Percentiles rank a stretch among this genome's conserved stretches.
phyloP scores from a whole-genome alignment of 2,329 filamentous ascomycete species.

The Hypoxylon sp. region DNA sequence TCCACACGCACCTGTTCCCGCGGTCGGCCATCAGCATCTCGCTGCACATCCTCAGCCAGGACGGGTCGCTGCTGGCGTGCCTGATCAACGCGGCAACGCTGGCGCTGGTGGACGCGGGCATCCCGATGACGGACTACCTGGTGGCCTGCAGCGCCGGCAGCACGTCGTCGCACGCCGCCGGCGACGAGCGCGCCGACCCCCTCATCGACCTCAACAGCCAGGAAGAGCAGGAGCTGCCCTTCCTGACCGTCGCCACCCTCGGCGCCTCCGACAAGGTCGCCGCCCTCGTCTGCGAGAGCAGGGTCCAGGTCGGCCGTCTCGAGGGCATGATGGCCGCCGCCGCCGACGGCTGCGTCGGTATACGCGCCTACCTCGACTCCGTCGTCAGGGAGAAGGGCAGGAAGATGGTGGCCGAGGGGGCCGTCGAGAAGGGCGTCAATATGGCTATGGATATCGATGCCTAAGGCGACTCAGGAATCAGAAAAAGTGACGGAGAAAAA shows the following conservation, averaged over 20 bases:
- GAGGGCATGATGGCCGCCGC: slow-evolving; percentile 95
- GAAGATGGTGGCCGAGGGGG: slow-evolving; percentile 66
- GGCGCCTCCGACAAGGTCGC: slow-evolving; percentile 77
- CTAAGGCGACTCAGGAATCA: slow-evolving; percentile 8
- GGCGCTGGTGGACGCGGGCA: slow-evolving; percentile 90
- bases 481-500: not conserved
- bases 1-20: slow-evolving; percentile 89
- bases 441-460: slow-evolving; percentile 61
- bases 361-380: slow-evolving; percentile 80
- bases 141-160: slow-evolving; percentile 87
- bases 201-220: slow-evolving; percentile 79
- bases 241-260: slow-evolving; percentile 83
- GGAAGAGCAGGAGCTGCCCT: slow-evolving; percentile 89
- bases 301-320: slow-evolving; percentile 80
- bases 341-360: slow-evolving; percentile 88
- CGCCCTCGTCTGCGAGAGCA: slow-evolving; percentile 84
- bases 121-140: slow-evolving; percentile 94
- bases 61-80: slow-evolving; percentile 88
- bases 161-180: slow-evolving; percentile 70
- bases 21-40: slow-evolving; percentile 84
- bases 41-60: slow-evolving; percentile 86
- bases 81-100: slow-evolving; percentile 92
- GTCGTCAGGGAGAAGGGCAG: slow-evolving; percentile 77
- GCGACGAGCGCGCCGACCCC: slow-evolving; percentile 76
- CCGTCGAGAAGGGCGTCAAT: slow-evolving; percentile 56